Evolutionary conservation across 202 grass and related monocot genomes (phyloP).

Genomic region (Setaria italica): DNA sequence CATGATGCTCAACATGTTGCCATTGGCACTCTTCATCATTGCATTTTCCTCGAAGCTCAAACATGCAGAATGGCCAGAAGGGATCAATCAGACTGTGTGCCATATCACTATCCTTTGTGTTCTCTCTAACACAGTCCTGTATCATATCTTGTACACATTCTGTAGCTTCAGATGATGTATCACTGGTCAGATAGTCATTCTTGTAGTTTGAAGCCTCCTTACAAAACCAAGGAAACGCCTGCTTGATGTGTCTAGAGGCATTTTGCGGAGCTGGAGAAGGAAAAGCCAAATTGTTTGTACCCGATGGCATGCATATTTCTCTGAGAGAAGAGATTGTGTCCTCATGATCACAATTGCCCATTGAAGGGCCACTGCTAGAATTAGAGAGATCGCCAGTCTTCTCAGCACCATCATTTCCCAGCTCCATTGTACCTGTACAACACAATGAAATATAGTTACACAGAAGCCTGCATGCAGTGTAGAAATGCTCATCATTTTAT

Average conservation of each 20-base stretch:
- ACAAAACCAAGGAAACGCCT: slow-evolving; percentile 42
- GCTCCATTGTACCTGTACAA: slow-evolving; percentile 45
- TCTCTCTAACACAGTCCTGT: slow-evolving; percentile 40
- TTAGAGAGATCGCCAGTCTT: slow-evolving; percentile 53
- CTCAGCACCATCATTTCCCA: slow-evolving; percentile 48
- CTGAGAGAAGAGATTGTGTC: slow-evolving; percentile 53
- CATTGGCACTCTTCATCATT: slow-evolving; percentile 95
- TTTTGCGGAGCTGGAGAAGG: slow-evolving; percentile 69
- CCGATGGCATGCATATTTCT: slow-evolving; percentile 43
- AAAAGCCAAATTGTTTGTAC: slow-evolving; percentile 23
- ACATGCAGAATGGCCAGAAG: slow-evolving; percentile 98
- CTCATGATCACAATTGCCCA: slow-evolving; percentile 47
- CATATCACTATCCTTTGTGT: slow-evolving; percentile 47
- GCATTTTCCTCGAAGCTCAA: slow-evolving; percentile 97
- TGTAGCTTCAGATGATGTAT: slow-evolving; percentile 43
- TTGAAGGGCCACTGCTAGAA: slow-evolving; percentile 53
- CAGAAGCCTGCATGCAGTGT: background rate
- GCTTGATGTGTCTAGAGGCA: slow-evolving; percentile 72
- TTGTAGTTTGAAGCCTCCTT: slow-evolving; percentile 34
- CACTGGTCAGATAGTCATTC: slow-evolving; percentile 38
- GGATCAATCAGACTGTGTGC: slow-evolving; percentile 60
- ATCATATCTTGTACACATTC: slow-evolving; percentile 39
- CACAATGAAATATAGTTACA: slow-evolving; percentile 29
- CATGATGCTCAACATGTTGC: slow-evolving; percentile 74
- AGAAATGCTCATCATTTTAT: slow-evolving; percentile 22